These are phyloP conservation scores for Corylus avellana DNA, from an alignment of 306 rosid species.

Conservation along the genomic window DNA sequence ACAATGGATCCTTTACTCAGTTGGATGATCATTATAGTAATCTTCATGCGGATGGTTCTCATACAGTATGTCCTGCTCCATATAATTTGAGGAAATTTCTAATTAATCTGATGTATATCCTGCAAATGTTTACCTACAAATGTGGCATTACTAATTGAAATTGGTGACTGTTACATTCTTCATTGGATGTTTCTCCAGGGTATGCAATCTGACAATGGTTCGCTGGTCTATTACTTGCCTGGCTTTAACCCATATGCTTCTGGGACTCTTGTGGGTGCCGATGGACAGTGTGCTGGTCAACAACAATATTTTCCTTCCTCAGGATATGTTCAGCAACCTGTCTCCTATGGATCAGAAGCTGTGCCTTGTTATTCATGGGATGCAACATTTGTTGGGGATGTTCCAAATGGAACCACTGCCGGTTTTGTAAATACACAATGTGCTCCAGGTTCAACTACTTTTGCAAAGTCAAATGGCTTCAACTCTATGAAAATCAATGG, in stretches of 20 bases:
- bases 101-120: background rate
- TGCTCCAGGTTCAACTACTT: conserved; percentile 33
- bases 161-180: background rate
- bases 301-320: conserved; percentile 49
- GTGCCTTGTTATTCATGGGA: conserved; percentile 44
- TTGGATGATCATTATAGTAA: conserved; percentile 19
- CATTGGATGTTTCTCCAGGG: conserved; percentile 34
- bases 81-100: background rate
- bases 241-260: conserved; percentile 34
- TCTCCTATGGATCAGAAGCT: conserved; percentile 51
- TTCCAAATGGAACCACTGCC: conserved; percentile 37
- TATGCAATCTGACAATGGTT: conserved; percentile 35
- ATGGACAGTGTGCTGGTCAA: conserved; percentile 42
- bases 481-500: conserved; percentile 33
- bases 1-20: conserved; percentile 37
- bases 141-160: background rate
- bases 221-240: conserved; percentile 36
- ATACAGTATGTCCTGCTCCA: conserved; percentile 33
- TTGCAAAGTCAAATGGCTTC: conserved; percentile 38
- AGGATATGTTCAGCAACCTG: conserved; percentile 52
- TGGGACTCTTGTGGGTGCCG: conserved; percentile 39
- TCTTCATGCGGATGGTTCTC: conserved; percentile 28
- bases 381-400: conserved; percentile 32
- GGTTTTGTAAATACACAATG: conserved; percentile 33
- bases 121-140: background rate